Evolutionary conservation across 139 green algal genomes (phyloP), one percentile per base, ranked within the genome.

Genomic region (Coccomyxa sp.): DNA sequence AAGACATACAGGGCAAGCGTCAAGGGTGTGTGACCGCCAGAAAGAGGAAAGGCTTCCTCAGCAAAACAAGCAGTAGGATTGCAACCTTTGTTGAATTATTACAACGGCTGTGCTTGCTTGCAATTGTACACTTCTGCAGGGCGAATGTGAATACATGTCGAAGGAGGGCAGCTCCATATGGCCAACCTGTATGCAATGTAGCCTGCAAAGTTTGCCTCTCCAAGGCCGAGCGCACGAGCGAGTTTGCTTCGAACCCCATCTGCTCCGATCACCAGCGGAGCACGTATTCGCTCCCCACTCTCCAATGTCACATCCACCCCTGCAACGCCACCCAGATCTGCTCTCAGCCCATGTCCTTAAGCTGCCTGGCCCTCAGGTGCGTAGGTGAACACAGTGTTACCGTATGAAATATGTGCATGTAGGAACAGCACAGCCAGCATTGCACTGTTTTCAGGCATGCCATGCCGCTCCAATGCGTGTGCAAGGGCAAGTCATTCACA

Each of bases 231-330:
- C 15, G 79, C 67, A 0, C 68, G 11, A 30, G 86, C 90, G 16
- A 92, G 86, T 10, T 67, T 59, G 84, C 89, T 93, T 51, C 87
- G 80, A 13, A 63, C 84, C 13, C 92, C 92, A 76, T 96, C 92
- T 18, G 89, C 88, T 1, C 92, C 92, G 25, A 96, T 83, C 74
- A 96, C 32, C 30, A 88, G 27, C 25, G 77, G 38, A 0, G 30
- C 79, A 51, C 71, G 58, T 23, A 83, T 16, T 16, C 45, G 51
- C 13, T 63, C 25, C 13, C 91, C 91, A 21, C 82, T 78, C 17
- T 83, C 58, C 78, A 92, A 77, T 31, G 63, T 32, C 66, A 92
- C 77, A 51, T 67, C 21, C 13, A 79, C 76, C 18, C 78, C 79
- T 59, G 82, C 66, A 51, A 60, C 30, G 63, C 31, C 30, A 45